Conservation (phyloP, 2,329 filamentous ascomycete species). For the Elsinoe batatas region DNA sequence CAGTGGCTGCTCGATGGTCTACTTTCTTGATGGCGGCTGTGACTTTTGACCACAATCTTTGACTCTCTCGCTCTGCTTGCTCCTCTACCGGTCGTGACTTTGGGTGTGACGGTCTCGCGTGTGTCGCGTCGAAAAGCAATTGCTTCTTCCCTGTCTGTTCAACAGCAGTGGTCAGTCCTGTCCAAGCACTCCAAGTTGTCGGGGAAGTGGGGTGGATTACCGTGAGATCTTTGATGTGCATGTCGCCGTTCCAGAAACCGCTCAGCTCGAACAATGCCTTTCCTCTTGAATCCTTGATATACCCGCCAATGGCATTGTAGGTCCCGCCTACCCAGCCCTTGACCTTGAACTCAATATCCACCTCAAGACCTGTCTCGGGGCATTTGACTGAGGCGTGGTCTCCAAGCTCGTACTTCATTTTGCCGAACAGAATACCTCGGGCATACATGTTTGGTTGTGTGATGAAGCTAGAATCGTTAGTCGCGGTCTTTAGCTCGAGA, state of each 20-base stretch:
- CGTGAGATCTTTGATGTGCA: conserved; percentile 76
- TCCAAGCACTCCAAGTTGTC: not conserved
- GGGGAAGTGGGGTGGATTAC: conserved; percentile 38
- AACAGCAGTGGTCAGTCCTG: not conserved
- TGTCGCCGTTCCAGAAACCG: conserved; percentile 88
- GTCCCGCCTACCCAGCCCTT: conserved; percentile 95
- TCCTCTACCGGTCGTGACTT: conserved; percentile 67
- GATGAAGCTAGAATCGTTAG: conserved; percentile 53
- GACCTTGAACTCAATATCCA: conserved; percentile 95
- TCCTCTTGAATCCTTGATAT: conserved; percentile 77
- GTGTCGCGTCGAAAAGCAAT: conserved; percentile 76
- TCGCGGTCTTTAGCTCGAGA: not conserved
- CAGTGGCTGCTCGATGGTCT: conserved; percentile 82
- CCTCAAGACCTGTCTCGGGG: conserved; percentile 73
- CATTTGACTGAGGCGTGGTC: conserved; percentile 91
- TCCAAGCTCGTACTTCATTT: conserved; percentile 98
- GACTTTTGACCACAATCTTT: conserved; percentile 75
- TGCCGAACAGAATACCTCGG: conserved; percentile 89
- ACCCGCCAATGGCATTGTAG: conserved; percentile 91
- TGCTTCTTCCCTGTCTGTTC: conserved; percentile 76
- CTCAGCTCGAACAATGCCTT: conserved; percentile 86
- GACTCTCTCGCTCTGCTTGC: conserved; percentile 83
- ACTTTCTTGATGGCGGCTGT: conserved; percentile 70
- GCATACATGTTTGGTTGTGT: conserved; percentile 99
- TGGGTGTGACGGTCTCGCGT: conserved; percentile 66